These are phyloP conservation scores for Cystofilobasidium bisporidii DNA, from an alignment of 768 basidiomycete genomes.

Conservation along the genomic window DNA sequence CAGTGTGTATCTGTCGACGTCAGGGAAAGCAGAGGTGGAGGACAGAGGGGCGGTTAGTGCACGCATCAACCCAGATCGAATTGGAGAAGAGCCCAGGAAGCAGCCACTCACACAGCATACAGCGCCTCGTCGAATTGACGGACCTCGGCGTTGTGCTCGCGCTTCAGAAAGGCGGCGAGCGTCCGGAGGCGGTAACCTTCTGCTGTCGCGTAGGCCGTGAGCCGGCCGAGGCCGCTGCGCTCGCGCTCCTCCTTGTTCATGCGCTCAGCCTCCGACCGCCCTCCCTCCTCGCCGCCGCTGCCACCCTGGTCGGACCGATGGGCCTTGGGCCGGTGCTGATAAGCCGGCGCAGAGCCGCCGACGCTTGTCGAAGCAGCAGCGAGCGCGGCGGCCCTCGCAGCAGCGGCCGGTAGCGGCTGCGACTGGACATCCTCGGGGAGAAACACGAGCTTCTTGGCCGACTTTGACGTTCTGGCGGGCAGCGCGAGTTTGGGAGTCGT, in stretches of 20 bases:
- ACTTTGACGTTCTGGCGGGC: conserved; percentile 64
- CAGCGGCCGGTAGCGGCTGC: conserved; percentile 48
- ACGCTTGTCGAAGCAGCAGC: conserved; percentile 8
- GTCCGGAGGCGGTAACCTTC: conserved; percentile 72
- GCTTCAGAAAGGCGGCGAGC: conserved; percentile 71
- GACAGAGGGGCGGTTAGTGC: background rate
- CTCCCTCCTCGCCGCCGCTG: conserved; percentile 51
- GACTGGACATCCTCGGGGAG: conserved; percentile 86
- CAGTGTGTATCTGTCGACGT: conserved; percentile 71
- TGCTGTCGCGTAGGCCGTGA: conserved; percentile 77
- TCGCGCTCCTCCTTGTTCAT: conserved; percentile 81
- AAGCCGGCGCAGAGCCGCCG: background rate
- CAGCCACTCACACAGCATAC: conserved; percentile 55
- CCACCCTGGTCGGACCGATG: conserved; percentile 44
- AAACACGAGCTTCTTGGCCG: conserved; percentile 78
- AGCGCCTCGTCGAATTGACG: conserved; percentile 86
- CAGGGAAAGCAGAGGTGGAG: no score
- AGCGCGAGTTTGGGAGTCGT: conserved; percentile 12
- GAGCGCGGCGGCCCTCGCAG: background rate
- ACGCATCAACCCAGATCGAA: background rate
- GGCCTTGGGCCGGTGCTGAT: conserved; percentile 10
- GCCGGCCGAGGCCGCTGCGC: conserved; percentile 64
- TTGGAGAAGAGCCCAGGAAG: background rate
- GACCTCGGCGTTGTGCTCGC: conserved; percentile 76
- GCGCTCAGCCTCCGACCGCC: conserved; percentile 74